Base-by-base conservation (phyloP, 192 early-diverging fungal species). In the Borealophlyctis nickersoniae region DNA sequence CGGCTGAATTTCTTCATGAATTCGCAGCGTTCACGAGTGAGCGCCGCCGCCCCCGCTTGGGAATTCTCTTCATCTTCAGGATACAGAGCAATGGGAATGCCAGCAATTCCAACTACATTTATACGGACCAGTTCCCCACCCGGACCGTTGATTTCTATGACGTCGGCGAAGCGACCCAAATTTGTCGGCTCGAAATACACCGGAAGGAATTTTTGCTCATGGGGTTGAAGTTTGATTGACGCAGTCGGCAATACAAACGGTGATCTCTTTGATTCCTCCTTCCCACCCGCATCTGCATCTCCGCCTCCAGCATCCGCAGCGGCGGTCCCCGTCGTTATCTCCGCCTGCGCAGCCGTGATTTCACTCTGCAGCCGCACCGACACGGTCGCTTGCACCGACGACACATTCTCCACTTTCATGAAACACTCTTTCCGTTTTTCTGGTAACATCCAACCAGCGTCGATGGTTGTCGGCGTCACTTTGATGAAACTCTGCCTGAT, bases 401-500 rank as follows among this genome's bases (percentile, higher is more conserved):
- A 74, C 14, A 82, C 36, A 60, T 86, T 86, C 60, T 82, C 80
- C 51, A 80, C 67, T 35, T 69, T 79, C 22, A 83, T 23, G 23
- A 32, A 22, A 22, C 69, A 49, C 57, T 78, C 76, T 56, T 84
- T 82, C 24, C 71, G 62, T 51, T 66, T 75, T 26, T 82, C 77
- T 11, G 81, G 84, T 16, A 86, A 58, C 4, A 83, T 76, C 84
- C 84, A 86, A 0, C 84, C 84, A 22, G 76, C 77, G 63, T 86
- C 74, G 28, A 84, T 65, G 31, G 35, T 67, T 1, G 56, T 52
- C n/a, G 84, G 80, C 13, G 73, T 64, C 51, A 84, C 77, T 54
- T 67, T 70, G 16, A 86, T 61, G 58, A 81, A 86, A 48, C 77
- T 77, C 60, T 82, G 74, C 16, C 80, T 65, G 13, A 75, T 13